A percentile compares a stretch with the other conserved stretches of the same genome.
These are phyloP conservation scores for Aureobasidium musti DNA, from an alignment of 2,329 filamentous ascomycete species.

Conservation along the genomic window DNA sequence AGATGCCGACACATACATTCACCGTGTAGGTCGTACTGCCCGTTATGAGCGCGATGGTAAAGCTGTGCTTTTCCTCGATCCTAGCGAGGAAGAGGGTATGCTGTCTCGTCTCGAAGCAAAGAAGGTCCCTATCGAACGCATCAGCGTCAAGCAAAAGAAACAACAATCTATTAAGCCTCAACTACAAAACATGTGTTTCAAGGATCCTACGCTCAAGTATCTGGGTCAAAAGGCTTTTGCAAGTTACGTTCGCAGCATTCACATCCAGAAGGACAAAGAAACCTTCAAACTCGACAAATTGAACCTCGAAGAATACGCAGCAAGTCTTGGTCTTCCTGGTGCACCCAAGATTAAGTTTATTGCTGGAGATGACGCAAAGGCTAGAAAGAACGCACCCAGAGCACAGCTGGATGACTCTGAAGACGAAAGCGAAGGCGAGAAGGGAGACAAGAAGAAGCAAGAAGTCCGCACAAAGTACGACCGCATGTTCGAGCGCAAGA, in stretches of 20 bases:
- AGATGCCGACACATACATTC: conserved; percentile 96
- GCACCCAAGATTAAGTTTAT: conserved; percentile 91
- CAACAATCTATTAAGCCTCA: conserved; percentile 82
- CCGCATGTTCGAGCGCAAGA: conserved; percentile 95
- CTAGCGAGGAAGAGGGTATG: conserved; percentile 92
- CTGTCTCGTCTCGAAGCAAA: conserved; percentile 79
- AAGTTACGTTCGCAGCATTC: conserved; percentile 80
- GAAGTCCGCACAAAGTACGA: conserved; percentile 91
- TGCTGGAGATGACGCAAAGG: conserved; percentile 85
- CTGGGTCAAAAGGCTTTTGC: conserved; percentile 95
- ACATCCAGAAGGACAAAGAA: conserved; percentile 88
- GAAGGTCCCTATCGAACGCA: conserved; percentile 83
- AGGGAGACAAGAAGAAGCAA: conserved; percentile 58
- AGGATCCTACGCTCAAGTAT: conserved; percentile 91
- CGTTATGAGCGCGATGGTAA: conserved; percentile 84
- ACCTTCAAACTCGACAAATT: conserved; percentile 83
- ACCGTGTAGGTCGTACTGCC: conserved; percentile 92
- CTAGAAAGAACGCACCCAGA: conserved; percentile 81
- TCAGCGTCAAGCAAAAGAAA: conserved; percentile 86
- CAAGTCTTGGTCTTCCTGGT: conserved; percentile 83
- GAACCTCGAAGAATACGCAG: conserved; percentile 81
- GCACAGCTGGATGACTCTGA: conserved; percentile 61
- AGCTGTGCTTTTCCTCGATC: conserved; percentile 88
- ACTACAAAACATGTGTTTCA: conserved; percentile 92
- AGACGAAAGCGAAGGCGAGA: conserved; percentile 59